phyloP scores from a whole-genome alignment of 495 filamentous ascomycete species.

The Penicillium soppii region DNA sequence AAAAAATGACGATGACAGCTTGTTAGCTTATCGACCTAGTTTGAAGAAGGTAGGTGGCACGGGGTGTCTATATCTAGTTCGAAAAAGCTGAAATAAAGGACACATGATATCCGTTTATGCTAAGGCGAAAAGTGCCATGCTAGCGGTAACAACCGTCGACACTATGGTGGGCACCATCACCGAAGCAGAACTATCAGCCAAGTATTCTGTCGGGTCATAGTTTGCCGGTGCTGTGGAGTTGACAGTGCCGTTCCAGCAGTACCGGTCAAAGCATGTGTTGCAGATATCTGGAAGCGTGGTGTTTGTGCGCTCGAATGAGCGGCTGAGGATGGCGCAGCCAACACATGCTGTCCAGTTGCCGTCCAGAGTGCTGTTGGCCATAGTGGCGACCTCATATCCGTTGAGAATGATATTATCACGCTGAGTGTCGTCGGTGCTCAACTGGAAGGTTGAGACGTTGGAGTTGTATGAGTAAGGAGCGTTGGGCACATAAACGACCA shows the following conservation, averaged over 20 bases:
- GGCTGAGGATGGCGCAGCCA: slow-evolving; percentile 81
- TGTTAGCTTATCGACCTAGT: background rate
- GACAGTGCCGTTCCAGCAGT: slow-evolving; percentile 67
- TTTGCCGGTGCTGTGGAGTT: slow-evolving; percentile 28
- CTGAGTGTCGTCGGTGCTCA: slow-evolving; percentile 57
- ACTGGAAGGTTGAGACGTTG: slow-evolving; percentile 74
- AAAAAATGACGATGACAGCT: background rate
- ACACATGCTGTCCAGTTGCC: slow-evolving; percentile 74
- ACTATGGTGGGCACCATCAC: slow-evolving; percentile 17
- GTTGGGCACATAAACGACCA: slow-evolving; percentile 92
- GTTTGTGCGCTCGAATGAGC: slow-evolving; percentile 67
- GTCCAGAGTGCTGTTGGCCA: slow-evolving; percentile 75
- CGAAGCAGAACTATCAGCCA: slow-evolving; percentile 17
- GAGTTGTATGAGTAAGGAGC: slow-evolving; percentile 69
- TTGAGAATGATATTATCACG: slow-evolving; percentile 80
- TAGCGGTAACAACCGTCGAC: slow-evolving; percentile 19
- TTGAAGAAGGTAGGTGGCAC: background rate
- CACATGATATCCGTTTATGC: slow-evolving; percentile 8
- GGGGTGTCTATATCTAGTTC: background rate
- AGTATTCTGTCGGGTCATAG: slow-evolving; percentile 30
- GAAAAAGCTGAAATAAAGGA: background rate
- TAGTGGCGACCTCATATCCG: slow-evolving; percentile 77
- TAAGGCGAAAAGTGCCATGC: slow-evolving; percentile 25
- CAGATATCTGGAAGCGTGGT: slow-evolving; percentile 66
- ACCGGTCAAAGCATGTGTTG: slow-evolving; percentile 68